Evolutionary conservation across 83 land plant genomes (phyloP).

Genomic region (Thuja plicata): DNA sequence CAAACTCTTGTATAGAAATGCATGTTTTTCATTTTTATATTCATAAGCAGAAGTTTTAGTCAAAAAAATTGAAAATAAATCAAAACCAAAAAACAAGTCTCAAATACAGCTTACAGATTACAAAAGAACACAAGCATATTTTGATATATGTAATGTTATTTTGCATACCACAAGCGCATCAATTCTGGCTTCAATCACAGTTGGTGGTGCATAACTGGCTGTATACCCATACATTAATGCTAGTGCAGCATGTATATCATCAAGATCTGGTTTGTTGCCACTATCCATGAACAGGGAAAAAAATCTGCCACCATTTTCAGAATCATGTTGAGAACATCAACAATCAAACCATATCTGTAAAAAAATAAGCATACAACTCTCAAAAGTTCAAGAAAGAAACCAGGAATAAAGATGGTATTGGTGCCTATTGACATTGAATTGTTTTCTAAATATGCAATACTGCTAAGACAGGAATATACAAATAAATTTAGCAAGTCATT

Average conservation of each 20-base stretch:
- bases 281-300: constrained; percentile 66
- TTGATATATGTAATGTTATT: neutral
- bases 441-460: neutral
- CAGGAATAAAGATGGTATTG: neutral
- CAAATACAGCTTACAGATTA: neutral
- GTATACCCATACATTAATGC: constrained; percentile 99
- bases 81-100: constrained; percentile 1
- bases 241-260: constrained; percentile 97
- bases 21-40: neutral
- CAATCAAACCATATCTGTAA: neutral
- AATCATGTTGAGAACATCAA: neutral
- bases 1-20: neutral
- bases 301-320: constrained; percentile 47
- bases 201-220: constrained; percentile 96
- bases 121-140: neutral
- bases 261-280: constrained; percentile 61
- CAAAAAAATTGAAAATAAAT: neutral
- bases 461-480: neutral
- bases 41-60: neutral
- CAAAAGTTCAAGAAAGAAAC: neutral
- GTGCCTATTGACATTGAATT: neutral
- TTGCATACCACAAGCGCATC: constrained; percentile 94
- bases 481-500: neutral
- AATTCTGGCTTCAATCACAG: constrained; percentile 97
- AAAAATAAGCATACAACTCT: neutral